Evolutionary conservation across 2,329 filamentous ascomycete genomes (phyloP).

Genomic region (Phaeosphaeria sp.): DNA sequence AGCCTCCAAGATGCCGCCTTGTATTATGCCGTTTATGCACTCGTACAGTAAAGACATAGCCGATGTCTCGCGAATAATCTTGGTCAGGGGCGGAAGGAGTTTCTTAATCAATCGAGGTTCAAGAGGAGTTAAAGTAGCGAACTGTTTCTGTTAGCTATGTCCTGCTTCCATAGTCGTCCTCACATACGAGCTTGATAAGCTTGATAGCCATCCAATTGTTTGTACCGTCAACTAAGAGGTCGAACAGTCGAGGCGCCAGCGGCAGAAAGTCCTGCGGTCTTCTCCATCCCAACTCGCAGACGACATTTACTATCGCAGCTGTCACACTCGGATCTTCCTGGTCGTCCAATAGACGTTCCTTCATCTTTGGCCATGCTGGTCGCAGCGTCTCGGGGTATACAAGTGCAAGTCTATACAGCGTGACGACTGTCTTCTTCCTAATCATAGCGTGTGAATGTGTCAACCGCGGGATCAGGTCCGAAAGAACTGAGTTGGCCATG

Average conservation of each 20-base stretch:
- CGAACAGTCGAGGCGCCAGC: conserved; percentile 88
- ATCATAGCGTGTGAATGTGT: conserved; percentile 85
- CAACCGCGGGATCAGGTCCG: conserved; percentile 84
- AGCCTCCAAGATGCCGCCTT: conserved; percentile 89
- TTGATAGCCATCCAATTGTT: conserved; percentile 99
- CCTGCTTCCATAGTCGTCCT: no score
- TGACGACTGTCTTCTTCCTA: conserved; percentile 95
- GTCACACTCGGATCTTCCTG: conserved; percentile 92
- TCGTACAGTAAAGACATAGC: conserved; percentile 99
- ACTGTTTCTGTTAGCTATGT: conserved; percentile 59
- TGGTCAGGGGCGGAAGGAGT: conserved; percentile 85
- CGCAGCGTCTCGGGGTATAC: conserved; percentile 96
- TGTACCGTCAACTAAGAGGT: conserved; percentile 85
- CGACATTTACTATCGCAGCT: conserved; percentile 93
- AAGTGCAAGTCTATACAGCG: conserved; percentile 87
- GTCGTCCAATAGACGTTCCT: conserved; percentile 89
- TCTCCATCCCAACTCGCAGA: conserved; percentile 94
- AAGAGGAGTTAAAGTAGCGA: conserved; percentile 90
- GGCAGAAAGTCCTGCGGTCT: conserved; percentile 93
- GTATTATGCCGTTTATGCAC: conserved; percentile 97
- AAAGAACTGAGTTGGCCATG: conserved; percentile 85
- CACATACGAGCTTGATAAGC: conserved; percentile 86
- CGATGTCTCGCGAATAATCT: conserved; percentile 90
- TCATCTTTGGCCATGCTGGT: conserved; percentile 96
- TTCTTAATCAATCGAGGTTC: conserved; percentile 93